Percentiles rank a stretch among this genome's conserved stretches.
These are phyloP conservation scores for Hysterangium stoloniferum DNA, from an alignment of 768 basidiomycete species.

Conservation along the genomic window DNA sequence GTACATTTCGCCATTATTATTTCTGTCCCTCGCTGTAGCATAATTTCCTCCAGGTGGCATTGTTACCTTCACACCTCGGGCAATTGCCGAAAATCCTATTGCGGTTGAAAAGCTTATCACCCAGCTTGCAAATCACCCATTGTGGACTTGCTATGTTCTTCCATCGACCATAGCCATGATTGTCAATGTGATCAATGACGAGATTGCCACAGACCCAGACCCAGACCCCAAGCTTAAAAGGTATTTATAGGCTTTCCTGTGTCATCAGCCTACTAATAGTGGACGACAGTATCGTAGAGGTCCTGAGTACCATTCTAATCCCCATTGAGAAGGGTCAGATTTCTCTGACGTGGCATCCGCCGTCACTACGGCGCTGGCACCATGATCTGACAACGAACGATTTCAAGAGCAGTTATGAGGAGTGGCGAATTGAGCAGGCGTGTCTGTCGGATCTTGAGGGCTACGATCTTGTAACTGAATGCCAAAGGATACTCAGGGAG, in stretches of 20 bases:
- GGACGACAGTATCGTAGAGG: conserved; percentile 34
- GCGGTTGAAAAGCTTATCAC: conserved; percentile 41
- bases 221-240: not conserved
- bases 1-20: conserved; percentile 29
- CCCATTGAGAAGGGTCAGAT: conserved; percentile 51
- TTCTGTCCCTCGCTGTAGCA: not conserved
- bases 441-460: conserved; percentile 25
- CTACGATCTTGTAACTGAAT: conserved; percentile 37
- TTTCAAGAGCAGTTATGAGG: not conserved
- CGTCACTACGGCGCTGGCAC: not conserved
- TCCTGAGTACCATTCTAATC: conserved; percentile 33
- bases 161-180: conserved; percentile 46
- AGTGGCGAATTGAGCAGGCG: conserved; percentile 36
- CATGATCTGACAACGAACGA: conserved; percentile 14
- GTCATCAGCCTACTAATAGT: not conserved
- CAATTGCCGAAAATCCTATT: conserved; percentile 45
- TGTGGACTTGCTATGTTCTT: conserved; percentile 62
- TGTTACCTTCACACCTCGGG: conserved; percentile 60
- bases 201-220: not conserved
- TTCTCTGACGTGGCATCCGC: conserved; percentile 34
- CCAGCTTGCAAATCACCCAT: conserved; percentile 48
- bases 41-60: conserved; percentile 48
- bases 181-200: conserved; percentile 6
- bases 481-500: conserved; percentile 30
- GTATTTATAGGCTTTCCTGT: not conserved